phyloP scores from a whole-genome alignment of 139 green algal genomes.

The Raphidocelis subcapitata region DNA sequence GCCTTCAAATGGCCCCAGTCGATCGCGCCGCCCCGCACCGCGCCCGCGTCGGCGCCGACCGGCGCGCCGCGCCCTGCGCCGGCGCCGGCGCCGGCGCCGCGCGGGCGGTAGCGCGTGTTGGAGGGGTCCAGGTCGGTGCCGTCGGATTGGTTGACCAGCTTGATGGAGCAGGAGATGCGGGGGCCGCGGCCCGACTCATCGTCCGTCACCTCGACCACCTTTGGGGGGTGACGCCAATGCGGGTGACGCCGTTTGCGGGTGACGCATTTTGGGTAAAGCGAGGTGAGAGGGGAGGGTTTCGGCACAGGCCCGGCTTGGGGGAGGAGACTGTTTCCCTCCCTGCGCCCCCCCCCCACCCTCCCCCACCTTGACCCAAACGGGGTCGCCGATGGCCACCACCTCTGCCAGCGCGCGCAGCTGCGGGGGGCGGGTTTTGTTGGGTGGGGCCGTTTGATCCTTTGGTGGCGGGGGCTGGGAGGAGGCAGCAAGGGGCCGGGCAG shows the following conservation, averaged over 20 bases:
- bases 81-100: slow-evolving; percentile 5
- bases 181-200: slow-evolving; percentile 32
- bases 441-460: too few relatives aligned
- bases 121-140: slow-evolving; percentile 63
- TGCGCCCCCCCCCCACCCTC: not conserved
- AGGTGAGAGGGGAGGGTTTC: too few relatives aligned
- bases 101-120: slow-evolving; percentile 36
- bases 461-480: too few relatives aligned
- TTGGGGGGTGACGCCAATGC: too few relatives aligned
- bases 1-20: slow-evolving; percentile 51
- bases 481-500: too few relatives aligned
- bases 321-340: too few relatives aligned
- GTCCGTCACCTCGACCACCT: slow-evolving; percentile 57
- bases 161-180: slow-evolving; percentile 73
- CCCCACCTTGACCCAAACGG: slow-evolving; percentile 50
- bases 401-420: too few relatives aligned
- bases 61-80: not conserved
- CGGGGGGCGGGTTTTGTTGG: too few relatives aligned
- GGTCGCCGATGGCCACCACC: slow-evolving; percentile 54
- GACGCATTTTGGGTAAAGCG: too few relatives aligned
- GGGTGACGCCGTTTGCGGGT: too few relatives aligned
- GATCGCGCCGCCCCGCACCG: slow-evolving; percentile 44
- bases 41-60: slow-evolving; percentile 34
- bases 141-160: slow-evolving; percentile 60
- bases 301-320: too few relatives aligned